Conservation (phyloP, 495 filamentous ascomycete genomes). For the Cryomyces minteri region DNA sequence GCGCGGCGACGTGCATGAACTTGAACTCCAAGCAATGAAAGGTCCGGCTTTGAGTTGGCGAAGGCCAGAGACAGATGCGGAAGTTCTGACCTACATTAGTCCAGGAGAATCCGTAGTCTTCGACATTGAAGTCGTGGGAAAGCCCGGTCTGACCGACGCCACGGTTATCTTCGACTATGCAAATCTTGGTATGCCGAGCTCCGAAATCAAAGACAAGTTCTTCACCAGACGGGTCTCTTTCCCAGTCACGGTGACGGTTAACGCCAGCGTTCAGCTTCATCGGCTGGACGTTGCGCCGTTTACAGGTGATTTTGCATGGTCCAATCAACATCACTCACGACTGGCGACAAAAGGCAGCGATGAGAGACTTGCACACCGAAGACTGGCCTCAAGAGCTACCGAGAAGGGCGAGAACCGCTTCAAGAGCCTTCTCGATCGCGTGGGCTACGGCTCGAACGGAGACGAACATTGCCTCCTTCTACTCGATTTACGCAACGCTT, state of each 20-base stretch:
- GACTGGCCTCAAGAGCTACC: slow-evolving; percentile 1
- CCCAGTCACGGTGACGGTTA: slow-evolving; percentile 75
- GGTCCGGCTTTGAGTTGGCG: slow-evolving; percentile 54
- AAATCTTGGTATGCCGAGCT: slow-evolving; percentile 40
- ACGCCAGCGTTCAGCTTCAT: slow-evolving; percentile 66
- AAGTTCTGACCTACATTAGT: slow-evolving; percentile 32
- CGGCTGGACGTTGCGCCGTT: slow-evolving; percentile 67
- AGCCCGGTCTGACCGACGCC: slow-evolving; percentile 65
- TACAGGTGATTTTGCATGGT: slow-evolving; percentile 34
- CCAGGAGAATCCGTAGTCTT: slow-evolving; percentile 54
- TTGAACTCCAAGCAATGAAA: slow-evolving; percentile 52
- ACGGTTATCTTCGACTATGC: slow-evolving; percentile 75
- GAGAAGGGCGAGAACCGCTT: slow-evolving; percentile 10
- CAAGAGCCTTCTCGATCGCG: slow-evolving; percentile 5
- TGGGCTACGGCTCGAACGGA: slow-evolving; percentile 8
- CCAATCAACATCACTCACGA: slow-evolving; percentile 12
- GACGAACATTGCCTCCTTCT: slow-evolving; percentile 61
- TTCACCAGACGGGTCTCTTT: slow-evolving; percentile 71
- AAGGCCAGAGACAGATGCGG: slow-evolving; percentile 18
- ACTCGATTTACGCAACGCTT: slow-evolving; percentile 74
- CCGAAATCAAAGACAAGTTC: slow-evolving; percentile 50
- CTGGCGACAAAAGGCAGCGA: neutral
- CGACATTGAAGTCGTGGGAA: slow-evolving; percentile 69
- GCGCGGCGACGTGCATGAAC: slow-evolving; percentile 63
- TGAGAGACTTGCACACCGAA: neutral